phyloP scores from a whole-genome alignment of 495 filamentous ascomycete species.

The Penicillium coprophilum region DNA sequence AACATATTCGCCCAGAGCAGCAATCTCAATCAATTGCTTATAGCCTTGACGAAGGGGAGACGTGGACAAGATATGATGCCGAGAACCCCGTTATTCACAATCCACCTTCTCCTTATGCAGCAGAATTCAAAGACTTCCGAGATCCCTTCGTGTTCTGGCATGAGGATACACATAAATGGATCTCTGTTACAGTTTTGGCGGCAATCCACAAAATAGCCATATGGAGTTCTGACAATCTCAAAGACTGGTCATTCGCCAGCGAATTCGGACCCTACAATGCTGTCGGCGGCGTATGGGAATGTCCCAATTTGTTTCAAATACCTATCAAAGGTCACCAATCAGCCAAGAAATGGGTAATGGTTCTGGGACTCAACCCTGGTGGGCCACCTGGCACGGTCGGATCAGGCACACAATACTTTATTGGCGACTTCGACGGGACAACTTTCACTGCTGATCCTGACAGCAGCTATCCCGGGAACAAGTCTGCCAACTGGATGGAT shows the following conservation, averaged over 20 bases:
- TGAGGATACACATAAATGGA: slow-evolving; percentile 45
- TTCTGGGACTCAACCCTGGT: slow-evolving; percentile 56
- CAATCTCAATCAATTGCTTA: slow-evolving; percentile 58
- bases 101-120: slow-evolving; percentile 33
- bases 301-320: slow-evolving; percentile 50
- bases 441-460: slow-evolving; percentile 29
- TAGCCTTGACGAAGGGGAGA: slow-evolving; percentile 53
- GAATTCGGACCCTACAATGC: slow-evolving; percentile 55
- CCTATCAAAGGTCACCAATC: slow-evolving; percentile 25
- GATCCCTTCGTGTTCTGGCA: slow-evolving; percentile 60
- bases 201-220: slow-evolving; percentile 52
- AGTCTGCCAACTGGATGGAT: slow-evolving; percentile 6
- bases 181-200: slow-evolving; percentile 48
- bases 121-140: slow-evolving; percentile 47
- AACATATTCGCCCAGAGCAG: slow-evolving; percentile 32
- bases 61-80: slow-evolving; percentile 48
- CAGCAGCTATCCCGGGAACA: slow-evolving; percentile 11
- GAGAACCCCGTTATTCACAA: slow-evolving; percentile 53
- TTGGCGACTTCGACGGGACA: slow-evolving; percentile 41
- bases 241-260: slow-evolving; percentile 51
- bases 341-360: slow-evolving; percentile 45
- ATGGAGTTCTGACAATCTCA: slow-evolving; percentile 53
- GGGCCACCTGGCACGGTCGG: slow-evolving; percentile 53
- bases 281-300: slow-evolving; percentile 59
- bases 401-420: slow-evolving; percentile 37